phyloP scores from a whole-genome alignment of 129 eudicot species.

The Saposhnikovia divaricata region DNA sequence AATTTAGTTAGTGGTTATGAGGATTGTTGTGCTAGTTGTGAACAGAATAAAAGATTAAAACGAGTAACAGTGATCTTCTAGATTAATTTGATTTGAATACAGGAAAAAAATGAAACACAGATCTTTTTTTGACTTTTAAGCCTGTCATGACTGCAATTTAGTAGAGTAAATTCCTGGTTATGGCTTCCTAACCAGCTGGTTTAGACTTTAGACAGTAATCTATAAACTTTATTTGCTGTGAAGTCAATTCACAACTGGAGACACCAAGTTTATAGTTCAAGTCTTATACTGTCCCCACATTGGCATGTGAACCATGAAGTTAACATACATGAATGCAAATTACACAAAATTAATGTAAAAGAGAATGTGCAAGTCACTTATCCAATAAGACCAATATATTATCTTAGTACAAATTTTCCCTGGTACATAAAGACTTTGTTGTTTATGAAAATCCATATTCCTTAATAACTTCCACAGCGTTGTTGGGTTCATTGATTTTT shows the following conservation, averaged over 20 bases:
- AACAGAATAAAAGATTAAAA: not conserved
- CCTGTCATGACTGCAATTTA: not conserved
- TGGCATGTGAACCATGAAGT: not conserved
- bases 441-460: not conserved
- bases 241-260: not conserved
- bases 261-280: not conserved
- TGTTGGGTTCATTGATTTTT: conserved; percentile 27
- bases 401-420: too few relatives aligned
- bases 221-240: not conserved
- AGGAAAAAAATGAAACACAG: too few relatives aligned
- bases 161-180: not conserved
- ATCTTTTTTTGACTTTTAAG: not conserved
- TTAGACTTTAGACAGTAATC: too few relatives aligned
- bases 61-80: not conserved
- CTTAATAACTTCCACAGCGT: not conserved
- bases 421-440: too few relatives aligned
- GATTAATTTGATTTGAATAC: not conserved
- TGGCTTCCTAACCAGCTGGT: not conserved
- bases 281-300: not conserved
- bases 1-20: not conserved
- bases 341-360: not conserved
- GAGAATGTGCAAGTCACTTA: not conserved
- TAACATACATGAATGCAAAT: not conserved
- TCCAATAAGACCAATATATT: not conserved
- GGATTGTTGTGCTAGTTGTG: not conserved